Evolutionary conservation across 495 filamentous ascomycete genomes (phyloP).

Genomic region (Aspergillus homomorphus): DNA sequence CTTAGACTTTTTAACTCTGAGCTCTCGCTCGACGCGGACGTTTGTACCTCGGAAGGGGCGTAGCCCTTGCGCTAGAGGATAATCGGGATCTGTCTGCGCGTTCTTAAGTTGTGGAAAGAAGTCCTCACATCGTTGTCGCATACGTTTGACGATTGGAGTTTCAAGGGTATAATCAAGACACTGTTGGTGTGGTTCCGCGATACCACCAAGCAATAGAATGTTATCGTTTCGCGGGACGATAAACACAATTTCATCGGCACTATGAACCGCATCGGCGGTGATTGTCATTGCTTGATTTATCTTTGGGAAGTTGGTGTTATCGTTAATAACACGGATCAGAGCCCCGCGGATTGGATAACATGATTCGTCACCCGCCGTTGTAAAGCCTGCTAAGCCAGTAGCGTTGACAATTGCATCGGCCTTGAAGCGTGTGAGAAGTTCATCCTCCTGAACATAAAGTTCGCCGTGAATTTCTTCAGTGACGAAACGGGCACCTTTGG

Average conservation of each 20-base stretch:
- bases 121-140: slow-evolving; percentile 44
- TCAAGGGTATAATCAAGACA: slow-evolving; percentile 41
- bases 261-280: slow-evolving; percentile 1
- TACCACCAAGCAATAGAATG: slow-evolving; percentile 45
- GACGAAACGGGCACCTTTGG: too few species aligned
- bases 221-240: slow-evolving; percentile 52
- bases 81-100: slow-evolving; percentile 40
- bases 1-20: too few species aligned
- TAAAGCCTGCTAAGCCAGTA: too few species aligned
- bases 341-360: too few species aligned
- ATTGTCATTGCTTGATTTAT: slow-evolving; percentile 41
- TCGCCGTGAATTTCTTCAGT: too few species aligned
- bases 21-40: slow-evolving; percentile 46
- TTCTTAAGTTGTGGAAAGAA: slow-evolving; percentile 44
- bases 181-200: slow-evolving; percentile 38
- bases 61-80: slow-evolving; percentile 45
- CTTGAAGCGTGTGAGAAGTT: too few species aligned
- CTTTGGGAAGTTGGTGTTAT: slow-evolving; percentile 45
- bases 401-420: too few species aligned
- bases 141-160: slow-evolving; percentile 38
- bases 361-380: too few species aligned
- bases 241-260: slow-evolving; percentile 44
- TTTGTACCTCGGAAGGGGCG: slow-evolving; percentile 40
- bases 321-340: too few species aligned
- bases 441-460: too few species aligned